Base-by-base conservation (phyloP, 495 filamentous ascomycete species). In the Xylaria curta region DNA sequence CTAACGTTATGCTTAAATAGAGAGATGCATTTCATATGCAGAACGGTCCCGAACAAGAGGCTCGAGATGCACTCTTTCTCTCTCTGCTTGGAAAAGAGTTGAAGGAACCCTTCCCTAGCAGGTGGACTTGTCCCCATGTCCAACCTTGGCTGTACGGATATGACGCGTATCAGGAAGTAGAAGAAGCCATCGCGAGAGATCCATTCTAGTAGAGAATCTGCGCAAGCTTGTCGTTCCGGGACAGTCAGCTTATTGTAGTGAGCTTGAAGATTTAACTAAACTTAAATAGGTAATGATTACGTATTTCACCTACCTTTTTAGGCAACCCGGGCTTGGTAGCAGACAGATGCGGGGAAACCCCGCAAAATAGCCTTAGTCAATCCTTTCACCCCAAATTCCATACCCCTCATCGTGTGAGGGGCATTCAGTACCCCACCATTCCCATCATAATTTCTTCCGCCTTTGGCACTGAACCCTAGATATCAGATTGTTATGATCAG, bases 141-240 rank as follows among this genome's bases (percentile, higher is more conserved):
- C 88, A 89, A 76, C 83, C 82, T 38, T 89, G 89, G 80, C 64
- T 91, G 59, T 91, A 87, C 70, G 88, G 87, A n/a, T 90, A 91
- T 66, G 87, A 91, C 78, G 86, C 87, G 10, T 85, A 88, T 67
- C 79, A 78, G 47, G 88, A 89, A 73, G 89, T 87, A 1, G 85
- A 89, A 72, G 81, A 81, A 40, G 87, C 82, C 2, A 84, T 85
- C 51, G 75, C 68, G 62, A 65, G 76, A 71, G 81, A 85, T 66
- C 81, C 79, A 1, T 84, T 78, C 66, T 77, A 62, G 47, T 65
- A 60, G n/a, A 38, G 38, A 49, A 21, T 1, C 12, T 10, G 9
- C 9, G 8, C 8, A 19, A 9, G 8, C 3, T 21, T 24, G 24
- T 19, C 24, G 7, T 51, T 10, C 47, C 13, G 36, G 40, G 42